These are phyloP conservation scores for Petrea volubilis DNA, from an alignment of 257 asterid species.

Conservation along the genomic window DNA sequence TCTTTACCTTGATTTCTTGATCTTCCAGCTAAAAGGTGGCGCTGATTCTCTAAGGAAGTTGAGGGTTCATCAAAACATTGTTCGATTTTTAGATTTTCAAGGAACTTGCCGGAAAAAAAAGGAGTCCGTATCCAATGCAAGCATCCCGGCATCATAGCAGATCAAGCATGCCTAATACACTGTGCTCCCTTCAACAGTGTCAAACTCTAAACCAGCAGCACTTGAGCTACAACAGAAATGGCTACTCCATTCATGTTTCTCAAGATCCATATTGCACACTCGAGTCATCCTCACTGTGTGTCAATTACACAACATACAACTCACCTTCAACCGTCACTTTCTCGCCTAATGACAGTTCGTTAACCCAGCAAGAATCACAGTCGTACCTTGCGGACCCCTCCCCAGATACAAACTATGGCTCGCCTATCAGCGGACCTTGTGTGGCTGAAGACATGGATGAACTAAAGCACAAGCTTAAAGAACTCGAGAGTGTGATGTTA, in stretches of 20 bases:
- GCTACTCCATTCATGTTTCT: constrained; percentile 39
- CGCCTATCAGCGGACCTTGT: constrained; percentile 52
- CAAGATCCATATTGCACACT: constrained; percentile 52
- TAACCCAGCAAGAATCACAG: constrained; percentile 52
- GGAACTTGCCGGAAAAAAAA: too few relatives aligned
- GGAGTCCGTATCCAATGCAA: constrained; percentile 34
- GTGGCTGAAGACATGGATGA: constrained; percentile 46
- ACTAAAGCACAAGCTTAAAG: constrained; percentile 64
- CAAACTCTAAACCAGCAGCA: constrained; percentile 43
- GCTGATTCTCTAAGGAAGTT: neutral
- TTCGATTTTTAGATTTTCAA: neutral
- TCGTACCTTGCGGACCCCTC: constrained; percentile 29
- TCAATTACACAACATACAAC: constrained; percentile 25
- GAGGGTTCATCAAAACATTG: neutral
- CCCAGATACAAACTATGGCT: constrained; percentile 43
- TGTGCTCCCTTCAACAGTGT: constrained; percentile 44
- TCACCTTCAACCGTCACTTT: constrained; percentile 47
- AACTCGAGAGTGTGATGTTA: constrained; percentile 71
- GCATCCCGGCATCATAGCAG: constrained; percentile 44
- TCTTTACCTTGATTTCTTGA: neutral
- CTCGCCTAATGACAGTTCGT: constrained; percentile 55
- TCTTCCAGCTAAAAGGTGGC: constrained; percentile 1
- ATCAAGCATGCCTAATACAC: constrained; percentile 46
- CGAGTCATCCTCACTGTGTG: constrained; percentile 62
- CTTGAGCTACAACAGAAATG: constrained; percentile 31